Evolutionary conservation across 768 basidiomycete species (phyloP), one percentile per base, ranked within the genome.

Genomic region (Gyrodon lividus): DNA sequence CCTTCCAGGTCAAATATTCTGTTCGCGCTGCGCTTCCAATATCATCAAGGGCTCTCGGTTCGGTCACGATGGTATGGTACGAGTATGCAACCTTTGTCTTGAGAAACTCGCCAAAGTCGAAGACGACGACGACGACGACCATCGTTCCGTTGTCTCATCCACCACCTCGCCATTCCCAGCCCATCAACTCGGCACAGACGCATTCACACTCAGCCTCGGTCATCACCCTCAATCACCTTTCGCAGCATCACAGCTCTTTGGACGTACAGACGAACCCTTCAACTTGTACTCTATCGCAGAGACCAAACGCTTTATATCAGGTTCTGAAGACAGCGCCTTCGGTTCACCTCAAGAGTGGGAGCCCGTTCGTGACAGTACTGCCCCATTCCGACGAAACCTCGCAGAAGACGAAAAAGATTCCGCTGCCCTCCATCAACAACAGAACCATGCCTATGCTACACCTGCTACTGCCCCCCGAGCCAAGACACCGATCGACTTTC

Each of bases 61-160:
- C 62, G 94, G 95, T 4, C 87, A 92, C 54, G 89, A 96, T 47
- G 93, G 93, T n/a, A 91, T 90, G 82, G 81, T 99, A 46, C 83
- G 97, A 49, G 89, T 97, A 8, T 99, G 97, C 72, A 98, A 98
- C 60, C 74, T 97, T 13, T 98, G 96, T 68, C 75, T 96, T n/a
- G 87, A 90, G 58, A 93, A 93, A 69, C 81, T 95, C 50, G 87
- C 89, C 48, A 90, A 85, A 56, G 92, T 87, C 6, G 87, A 89
- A 46, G 86, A 89, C 46, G 91, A 95, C 46, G 91, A 96, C 49
- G 92, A 97, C 41, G 94, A 96, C 46, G 90, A 92, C 59, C 81
- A 81, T 30, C 84, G 89, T 44, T 93, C 92, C 5, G 76, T 95
- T 49, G 74, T 82, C 24, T 94, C 92, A 2, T 83, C 83, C 17